Evolutionary conservation across 2,329 filamentous ascomycete genomes (phyloP), one percentile per base, ranked within the genome.

Genomic region (Aspergillus versicolor): DNA sequence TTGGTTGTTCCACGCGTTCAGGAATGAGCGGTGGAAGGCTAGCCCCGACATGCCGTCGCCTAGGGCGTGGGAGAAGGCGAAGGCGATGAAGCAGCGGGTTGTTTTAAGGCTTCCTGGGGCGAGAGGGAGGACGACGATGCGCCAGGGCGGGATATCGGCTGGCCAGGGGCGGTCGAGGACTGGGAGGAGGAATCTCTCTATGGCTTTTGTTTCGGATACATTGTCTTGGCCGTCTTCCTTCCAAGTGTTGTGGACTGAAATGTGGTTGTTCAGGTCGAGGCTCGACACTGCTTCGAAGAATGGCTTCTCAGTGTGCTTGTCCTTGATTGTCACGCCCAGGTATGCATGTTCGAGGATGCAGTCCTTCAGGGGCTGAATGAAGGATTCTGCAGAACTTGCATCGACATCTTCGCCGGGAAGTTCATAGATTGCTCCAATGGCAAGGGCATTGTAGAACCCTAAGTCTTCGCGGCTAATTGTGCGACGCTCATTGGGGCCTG

Each of bases 1-100:
- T n/a, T n/a, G n/a, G 21, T 9, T 22, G 24, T 17, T 38, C 52
- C 34, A 48, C 0, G 52, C 44, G 7, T 67, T 21, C 11, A 78
- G 63, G 46, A 81, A 75, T 0, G 74, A 70, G 3, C 63, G 66
- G 54, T 81, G 79, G 55, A 82, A 80, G 4, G 73, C 63, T 0
- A 72, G 51, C 5, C 77, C 78, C 0, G 73, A 74, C 38, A 70
- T 71, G 0, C 79, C 80, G 59, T 82, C 79, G 7, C 74, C 75
- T 3, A 78, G 66, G 2, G 69, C 65, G 63, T 82, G 79, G 0
- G 77, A 80, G 62, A 68, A 80, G 1, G 70, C 65, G 52, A 79
- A 81, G 0, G 71, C 67, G 6, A 79, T 66, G 42, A 75, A 73
- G 59, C 62, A 70, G 13, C 67, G 63, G 5, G 15, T 62, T 5